phyloP scores from a whole-genome alignment of 306 rosid species.

The Adenanthera pavonina region DNA sequence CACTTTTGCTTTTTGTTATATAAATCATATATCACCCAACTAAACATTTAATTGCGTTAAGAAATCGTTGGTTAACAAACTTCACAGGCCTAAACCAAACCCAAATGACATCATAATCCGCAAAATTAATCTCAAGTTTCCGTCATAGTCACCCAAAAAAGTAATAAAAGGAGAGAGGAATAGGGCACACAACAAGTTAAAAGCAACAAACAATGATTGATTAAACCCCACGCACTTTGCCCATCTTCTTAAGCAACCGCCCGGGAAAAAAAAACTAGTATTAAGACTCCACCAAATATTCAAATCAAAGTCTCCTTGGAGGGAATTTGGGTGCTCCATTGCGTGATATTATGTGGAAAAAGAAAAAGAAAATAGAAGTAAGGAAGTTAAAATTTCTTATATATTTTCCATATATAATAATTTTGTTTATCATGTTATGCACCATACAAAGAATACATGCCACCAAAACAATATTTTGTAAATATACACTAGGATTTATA shows the following conservation, averaged over 20 bases:
- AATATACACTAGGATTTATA: too few species aligned
- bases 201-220: background rate
- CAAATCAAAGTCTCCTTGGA: background rate
- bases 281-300: background rate
- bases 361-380: too few species aligned
- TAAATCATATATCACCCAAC: background rate
- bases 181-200: background rate
- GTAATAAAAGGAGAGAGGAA: background rate
- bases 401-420: too few species aligned
- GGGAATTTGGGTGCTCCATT: background rate
- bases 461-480: too few species aligned
- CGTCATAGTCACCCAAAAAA: background rate
- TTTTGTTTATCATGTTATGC: too few species aligned
- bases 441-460: too few species aligned
- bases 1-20: slow-evolving; percentile 39
- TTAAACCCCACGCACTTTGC: background rate
- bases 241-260: background rate
- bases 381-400: too few species aligned
- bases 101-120: background rate
- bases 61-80: background rate
- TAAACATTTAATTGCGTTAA: slow-evolving; percentile 3
- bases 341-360: background rate
- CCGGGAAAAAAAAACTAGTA: background rate
- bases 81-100: background rate
- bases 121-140: background rate